These are phyloP conservation scores for Cyclocybe aegerita DNA, from an alignment of 768 basidiomycete species.

Conservation along the genomic window DNA sequence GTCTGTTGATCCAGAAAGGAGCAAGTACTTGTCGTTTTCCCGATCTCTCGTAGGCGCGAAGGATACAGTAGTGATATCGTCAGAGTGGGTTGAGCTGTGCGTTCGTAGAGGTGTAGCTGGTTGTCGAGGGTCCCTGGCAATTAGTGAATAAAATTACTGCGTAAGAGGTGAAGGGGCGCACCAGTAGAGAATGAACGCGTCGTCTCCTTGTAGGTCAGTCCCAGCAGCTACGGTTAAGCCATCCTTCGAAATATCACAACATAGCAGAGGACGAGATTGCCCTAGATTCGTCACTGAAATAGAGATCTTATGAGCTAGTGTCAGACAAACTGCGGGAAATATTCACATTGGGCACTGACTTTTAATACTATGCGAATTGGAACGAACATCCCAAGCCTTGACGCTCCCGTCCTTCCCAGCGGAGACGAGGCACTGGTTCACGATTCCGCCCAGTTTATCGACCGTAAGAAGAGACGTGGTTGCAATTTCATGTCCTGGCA, in stretches of 20 bases:
- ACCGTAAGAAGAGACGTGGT: constrained; percentile 56
- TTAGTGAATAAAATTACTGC: not conserved
- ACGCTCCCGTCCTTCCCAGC: constrained; percentile 73
- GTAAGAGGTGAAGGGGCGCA: constrained; percentile 25
- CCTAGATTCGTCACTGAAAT: constrained; percentile 49
- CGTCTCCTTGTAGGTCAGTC: constrained; percentile 77
- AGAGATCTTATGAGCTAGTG: constrained; percentile 32
- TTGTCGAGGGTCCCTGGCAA: constrained; percentile 81
- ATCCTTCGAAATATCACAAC: constrained; percentile 68
- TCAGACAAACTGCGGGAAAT: constrained; percentile 24
- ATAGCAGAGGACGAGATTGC: constrained; percentile 48
- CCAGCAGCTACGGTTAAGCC: constrained; percentile 80
- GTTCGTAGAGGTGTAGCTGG: constrained; percentile 65
- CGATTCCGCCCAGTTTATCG: constrained; percentile 36
- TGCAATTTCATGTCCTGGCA: constrained; percentile 57
- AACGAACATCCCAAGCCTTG: constrained; percentile 74
- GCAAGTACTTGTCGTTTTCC: constrained; percentile 29
- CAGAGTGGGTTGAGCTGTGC: constrained; percentile 90
- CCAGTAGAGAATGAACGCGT: constrained; percentile 87
- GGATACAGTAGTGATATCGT: constrained; percentile 85
- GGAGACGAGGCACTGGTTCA: constrained; percentile 52
- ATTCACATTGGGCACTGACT: constrained; percentile 34
- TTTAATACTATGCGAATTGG: constrained; percentile 49
- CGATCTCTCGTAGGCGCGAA: constrained; percentile 27
- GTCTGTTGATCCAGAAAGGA: constrained; percentile 85